phyloP scores from a whole-genome alignment of 257 asterid species.

The Cruciata laevipes region DNA sequence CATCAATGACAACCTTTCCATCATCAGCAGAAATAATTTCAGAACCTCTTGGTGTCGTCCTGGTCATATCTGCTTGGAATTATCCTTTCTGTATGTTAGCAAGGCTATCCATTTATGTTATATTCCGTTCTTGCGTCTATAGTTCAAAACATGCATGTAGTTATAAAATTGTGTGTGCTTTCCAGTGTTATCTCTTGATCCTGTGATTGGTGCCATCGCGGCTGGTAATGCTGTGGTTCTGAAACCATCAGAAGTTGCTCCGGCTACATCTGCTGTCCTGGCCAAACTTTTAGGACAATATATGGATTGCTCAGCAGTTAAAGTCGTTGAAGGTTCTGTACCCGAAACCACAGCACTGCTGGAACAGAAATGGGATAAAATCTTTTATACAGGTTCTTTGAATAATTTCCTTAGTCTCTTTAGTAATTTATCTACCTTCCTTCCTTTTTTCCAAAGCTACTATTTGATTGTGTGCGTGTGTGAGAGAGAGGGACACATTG shows the following conservation, averaged over 20 bases:
- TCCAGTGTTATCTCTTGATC: slow-evolving; percentile 63
- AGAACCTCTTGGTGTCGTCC: slow-evolving; percentile 76
- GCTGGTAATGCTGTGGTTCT: slow-evolving; percentile 84
- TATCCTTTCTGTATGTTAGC: slow-evolving; percentile 76
- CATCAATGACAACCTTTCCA: slow-evolving; percentile 59
- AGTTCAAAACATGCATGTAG: background rate
- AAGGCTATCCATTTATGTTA: background rate
- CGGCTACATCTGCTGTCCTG: slow-evolving; percentile 57
- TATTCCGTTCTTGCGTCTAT: background rate
- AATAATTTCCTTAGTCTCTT: background rate
- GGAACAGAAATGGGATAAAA: slow-evolving; percentile 79
- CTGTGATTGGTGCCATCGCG: slow-evolving; percentile 83
- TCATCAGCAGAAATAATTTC: slow-evolving; percentile 76
- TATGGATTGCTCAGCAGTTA: slow-evolving; percentile 66
- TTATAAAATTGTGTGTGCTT: background rate
- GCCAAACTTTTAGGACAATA: slow-evolving; percentile 54
- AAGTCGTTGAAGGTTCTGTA: slow-evolving; percentile 64
- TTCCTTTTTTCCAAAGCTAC: background rate
- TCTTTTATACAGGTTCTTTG: slow-evolving; percentile 57
- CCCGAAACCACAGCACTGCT: slow-evolving; percentile 45
- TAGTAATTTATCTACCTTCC: background rate
- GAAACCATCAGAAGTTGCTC: slow-evolving; percentile 54
- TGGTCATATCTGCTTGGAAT: slow-evolving; percentile 89
- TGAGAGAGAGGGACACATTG: background rate
- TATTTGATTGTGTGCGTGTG: background rate